Base-by-base conservation (phyloP, 176 grass and related monocot genomes). In the Aegilops sharonensis region DNA sequence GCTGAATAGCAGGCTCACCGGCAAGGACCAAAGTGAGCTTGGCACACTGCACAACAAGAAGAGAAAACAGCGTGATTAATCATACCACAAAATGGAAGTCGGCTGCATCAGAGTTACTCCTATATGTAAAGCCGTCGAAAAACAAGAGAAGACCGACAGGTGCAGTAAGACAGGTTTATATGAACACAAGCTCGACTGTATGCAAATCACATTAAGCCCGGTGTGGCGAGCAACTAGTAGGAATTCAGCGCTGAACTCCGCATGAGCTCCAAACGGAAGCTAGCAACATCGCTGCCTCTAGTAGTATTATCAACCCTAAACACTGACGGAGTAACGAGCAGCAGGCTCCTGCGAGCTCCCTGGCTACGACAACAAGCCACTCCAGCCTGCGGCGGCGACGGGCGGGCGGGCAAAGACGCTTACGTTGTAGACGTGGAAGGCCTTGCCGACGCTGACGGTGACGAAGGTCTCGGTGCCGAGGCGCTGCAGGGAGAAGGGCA, bases 401-500 rank as follows among this genome's bases (percentile, higher is more conserved):
- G 45, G 45, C 45, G 47, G 32, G 32, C 32, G 32, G 32, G 32
- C 32, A 32, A 32, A 32, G 32, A 32, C 32, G 40, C 9, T 85
- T 86, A 99, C 97, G 84, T 99, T 80, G 68, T 98, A 98, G 56
- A 92, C 91, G 35, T 98, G 97, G 90, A 92, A 98, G 54, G 97
- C 86, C 72, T 98, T 98, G 62, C 94, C 97, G 12, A 95, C 65
- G 86, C 97, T 98, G 76, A 98, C 90, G 29, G 97, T 87, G 85
- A 95, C 90, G 89, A 94, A 98, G 90, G 97, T 94, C 86, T 98
- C 94, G 23, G 92, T 90, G 75, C 93, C 92, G 63, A 94, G 97
- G 78, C 94, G 90, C 87, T 95, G 94, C 69, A 98, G 90, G 12
- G 93, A 89, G 90, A 98, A 98, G 76, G 97, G 97, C 69, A 95